Evolutionary conservation across 768 basidiomycete genomes (phyloP).

Genomic region (Rhodotorula paludigena): DNA sequence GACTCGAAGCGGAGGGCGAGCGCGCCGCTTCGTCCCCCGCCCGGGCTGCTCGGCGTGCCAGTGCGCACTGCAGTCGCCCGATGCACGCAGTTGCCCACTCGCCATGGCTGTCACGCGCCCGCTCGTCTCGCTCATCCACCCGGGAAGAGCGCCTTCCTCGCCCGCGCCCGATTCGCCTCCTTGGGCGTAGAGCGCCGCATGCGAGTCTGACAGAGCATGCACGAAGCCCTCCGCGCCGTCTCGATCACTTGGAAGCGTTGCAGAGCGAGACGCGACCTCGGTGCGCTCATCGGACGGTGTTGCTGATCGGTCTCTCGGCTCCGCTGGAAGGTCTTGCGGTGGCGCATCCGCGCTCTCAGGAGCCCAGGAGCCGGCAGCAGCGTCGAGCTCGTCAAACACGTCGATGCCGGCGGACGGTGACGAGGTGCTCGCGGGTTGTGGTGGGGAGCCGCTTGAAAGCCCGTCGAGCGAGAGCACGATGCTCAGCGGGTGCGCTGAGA

Average conservation of each 20-base stretch:
- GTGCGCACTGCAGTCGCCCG: background rate
- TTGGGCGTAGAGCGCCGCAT: background rate
- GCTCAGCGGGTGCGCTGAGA: background rate
- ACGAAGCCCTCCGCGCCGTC: background rate
- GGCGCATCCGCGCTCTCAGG: too few relatives aligned
- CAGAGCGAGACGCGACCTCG: too few relatives aligned
- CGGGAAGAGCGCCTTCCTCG: background rate
- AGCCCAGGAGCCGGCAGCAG: background rate
- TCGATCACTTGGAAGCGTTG: too few relatives aligned
- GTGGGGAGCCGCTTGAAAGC: background rate
- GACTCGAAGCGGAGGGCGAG: background rate
- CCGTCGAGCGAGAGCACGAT: constrained; percentile 5
- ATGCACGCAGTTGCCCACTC: background rate
- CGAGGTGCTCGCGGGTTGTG: background rate
- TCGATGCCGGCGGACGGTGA: background rate
- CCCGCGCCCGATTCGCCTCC: background rate
- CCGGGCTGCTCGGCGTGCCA: background rate
- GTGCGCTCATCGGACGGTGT: too few relatives aligned
- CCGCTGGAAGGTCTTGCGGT: background rate
- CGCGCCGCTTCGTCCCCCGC: background rate
- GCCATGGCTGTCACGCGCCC: constrained; percentile 9
- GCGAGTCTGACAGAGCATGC: constrained; percentile 1
- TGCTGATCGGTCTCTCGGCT: too few relatives aligned
- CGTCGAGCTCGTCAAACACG: constrained; percentile 7
- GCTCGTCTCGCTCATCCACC: constrained; percentile 22